Conservation (phyloP, 75 land plant genomes). For the Ceratopteris richardii region DNA sequence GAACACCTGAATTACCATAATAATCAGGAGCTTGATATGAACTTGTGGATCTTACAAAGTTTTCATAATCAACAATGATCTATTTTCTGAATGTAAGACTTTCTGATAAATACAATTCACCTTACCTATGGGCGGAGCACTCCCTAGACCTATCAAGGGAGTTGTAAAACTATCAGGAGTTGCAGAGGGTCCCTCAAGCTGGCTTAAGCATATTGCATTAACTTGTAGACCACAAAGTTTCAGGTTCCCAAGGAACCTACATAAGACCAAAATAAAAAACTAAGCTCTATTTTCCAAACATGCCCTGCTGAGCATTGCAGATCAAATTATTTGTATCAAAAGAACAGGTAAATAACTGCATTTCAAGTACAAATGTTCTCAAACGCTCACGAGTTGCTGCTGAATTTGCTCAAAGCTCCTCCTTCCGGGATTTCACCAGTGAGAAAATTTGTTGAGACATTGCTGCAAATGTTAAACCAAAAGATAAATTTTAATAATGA, state of each 20-base stretch:
- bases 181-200: conserved; percentile 20
- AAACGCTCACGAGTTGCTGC: conserved; percentile 47
- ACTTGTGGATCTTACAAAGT: too few relatives aligned
- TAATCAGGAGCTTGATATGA: too few relatives aligned
- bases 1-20: not conserved
- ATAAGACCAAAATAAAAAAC: not conserved
- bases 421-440: conserved; percentile 56
- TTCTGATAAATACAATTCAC: too few relatives aligned
- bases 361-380: too few relatives aligned
- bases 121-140: not conserved
- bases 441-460: conserved; percentile 74
- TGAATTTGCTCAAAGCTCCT: conserved; percentile 42
- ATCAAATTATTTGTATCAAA: too few relatives aligned
- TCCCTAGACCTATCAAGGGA: not conserved
- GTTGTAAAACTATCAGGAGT: conserved; percentile 12
- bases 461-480: conserved; percentile 46
- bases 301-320: too few relatives aligned
- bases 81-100: too few relatives aligned
- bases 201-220: conserved; percentile 40
- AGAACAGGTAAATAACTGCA: not conserved
- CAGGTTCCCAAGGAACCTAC: conserved; percentile 74
- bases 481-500: too few relatives aligned
- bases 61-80: too few relatives aligned
- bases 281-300: too few relatives aligned
- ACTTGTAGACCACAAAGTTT: conserved; percentile 77